These are phyloP conservation scores for Panicum hallii DNA, from an alignment of 202 grass and related monocot species.

Conservation along the genomic window DNA sequence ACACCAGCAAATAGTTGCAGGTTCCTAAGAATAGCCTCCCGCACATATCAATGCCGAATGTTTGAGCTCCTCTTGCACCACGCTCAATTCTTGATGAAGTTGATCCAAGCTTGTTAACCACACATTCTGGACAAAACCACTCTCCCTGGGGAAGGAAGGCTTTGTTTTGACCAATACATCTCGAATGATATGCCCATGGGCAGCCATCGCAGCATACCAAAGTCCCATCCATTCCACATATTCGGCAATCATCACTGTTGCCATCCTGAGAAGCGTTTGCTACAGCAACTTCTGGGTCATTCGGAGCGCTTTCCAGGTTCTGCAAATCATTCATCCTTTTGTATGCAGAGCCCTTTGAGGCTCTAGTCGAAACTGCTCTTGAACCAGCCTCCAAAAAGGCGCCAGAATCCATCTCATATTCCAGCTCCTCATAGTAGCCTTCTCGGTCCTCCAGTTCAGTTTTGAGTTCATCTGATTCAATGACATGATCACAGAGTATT, in stretches of 20 bases:
- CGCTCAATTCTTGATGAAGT: constrained; percentile 76
- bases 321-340: constrained; percentile 51
- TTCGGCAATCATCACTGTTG: constrained; percentile 90
- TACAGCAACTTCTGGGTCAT: constrained; percentile 44
- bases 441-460: constrained; percentile 81
- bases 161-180: constrained; percentile 95
- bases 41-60: constrained; percentile 69
- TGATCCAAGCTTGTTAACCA: constrained; percentile 74
- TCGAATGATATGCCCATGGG: constrained; percentile 91
- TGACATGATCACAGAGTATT: constrained; percentile 86
- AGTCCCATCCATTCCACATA: constrained; percentile 98
- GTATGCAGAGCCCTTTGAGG: constrained; percentile 46
- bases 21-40: constrained; percentile 79
- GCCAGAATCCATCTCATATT: constrained; percentile 59
- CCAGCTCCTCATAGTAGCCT: constrained; percentile 72
- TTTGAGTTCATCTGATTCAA: constrained; percentile 80
- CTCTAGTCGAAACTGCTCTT: constrained; percentile 59
- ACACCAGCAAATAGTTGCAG: constrained; percentile 98
- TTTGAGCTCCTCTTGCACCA: constrained; percentile 81
- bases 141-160: constrained; percentile 70
- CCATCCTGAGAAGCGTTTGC: constrained; percentile 68
- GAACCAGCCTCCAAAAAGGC: constrained; percentile 34
- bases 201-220: constrained; percentile 96
- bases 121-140: constrained; percentile 97
- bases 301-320: constrained; percentile 35